These are phyloP conservation scores for Ceratocystis harringtonii DNA, from an alignment of 2,329 filamentous ascomycete species.

Conservation along the genomic window DNA sequence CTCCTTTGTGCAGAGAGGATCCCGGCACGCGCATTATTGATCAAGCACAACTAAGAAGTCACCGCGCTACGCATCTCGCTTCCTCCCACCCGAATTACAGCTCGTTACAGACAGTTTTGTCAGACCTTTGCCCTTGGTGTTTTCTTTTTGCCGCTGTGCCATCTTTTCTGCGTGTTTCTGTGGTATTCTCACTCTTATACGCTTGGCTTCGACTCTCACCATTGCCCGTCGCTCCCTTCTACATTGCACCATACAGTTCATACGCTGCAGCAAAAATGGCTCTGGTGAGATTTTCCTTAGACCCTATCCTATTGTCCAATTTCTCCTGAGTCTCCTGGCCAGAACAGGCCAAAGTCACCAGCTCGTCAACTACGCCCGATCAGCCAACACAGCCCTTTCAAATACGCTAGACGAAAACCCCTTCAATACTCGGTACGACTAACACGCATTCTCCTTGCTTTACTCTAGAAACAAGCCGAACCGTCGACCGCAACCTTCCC, in stretches of 20 bases:
- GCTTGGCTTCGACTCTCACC: neutral
- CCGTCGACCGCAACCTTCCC: neutral
- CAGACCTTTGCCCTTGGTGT: no score
- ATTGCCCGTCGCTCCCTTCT: neutral
- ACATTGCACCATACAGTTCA: neutral
- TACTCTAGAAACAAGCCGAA: slow-evolving; percentile 11
- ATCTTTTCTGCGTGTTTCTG: no score
- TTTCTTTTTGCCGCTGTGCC: no score
- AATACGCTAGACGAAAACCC: neutral
- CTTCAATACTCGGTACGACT: neutral
- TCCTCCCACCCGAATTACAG: neutral
- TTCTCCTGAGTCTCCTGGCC: neutral
- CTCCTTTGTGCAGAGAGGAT: neutral
- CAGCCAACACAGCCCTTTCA: neutral
- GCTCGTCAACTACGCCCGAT: no score
- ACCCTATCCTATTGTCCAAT: neutral
- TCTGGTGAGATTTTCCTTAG: slow-evolving; percentile 1
- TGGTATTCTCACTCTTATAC: neutral
- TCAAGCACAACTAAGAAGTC: neutral
- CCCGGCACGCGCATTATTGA: slow-evolving; percentile 2
- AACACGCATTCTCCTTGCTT: neutral
- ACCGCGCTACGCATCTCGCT: neutral
- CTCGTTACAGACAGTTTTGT: neutral
- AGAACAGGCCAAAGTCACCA: no score
- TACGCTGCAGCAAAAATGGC: slow-evolving; percentile 6